Evolutionary conservation across 2,329 filamentous ascomycete species (phyloP), one percentile per base, ranked within the genome.

Genomic region (Ramichloridium luteum): DNA sequence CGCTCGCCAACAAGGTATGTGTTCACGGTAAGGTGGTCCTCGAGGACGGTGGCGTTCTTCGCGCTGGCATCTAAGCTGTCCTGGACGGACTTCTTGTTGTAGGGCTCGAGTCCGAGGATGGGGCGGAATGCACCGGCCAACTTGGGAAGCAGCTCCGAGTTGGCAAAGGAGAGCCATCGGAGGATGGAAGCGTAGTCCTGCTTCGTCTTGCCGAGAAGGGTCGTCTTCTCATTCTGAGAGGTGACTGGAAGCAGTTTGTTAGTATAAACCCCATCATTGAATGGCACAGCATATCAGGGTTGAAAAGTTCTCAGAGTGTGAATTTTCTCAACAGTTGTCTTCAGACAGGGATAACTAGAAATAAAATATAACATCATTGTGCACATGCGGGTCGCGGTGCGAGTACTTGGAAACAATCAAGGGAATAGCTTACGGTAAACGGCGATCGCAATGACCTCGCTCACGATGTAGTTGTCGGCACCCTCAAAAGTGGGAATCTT

Each of bases 211-310:
- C 90, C 90, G 53, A 98, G 77, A 48, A 98, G 85, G 50, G 85
- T 92, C 54, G 90, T 98, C 80, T 96, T 96, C 79, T 96, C 90
- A 64, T 98, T 98, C 70, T 98, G 90, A 52, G 90, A 96, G 55
- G 90, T 85, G 60, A 98, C 90, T 96, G 57, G 34, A 49, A 47
- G n/a, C 11, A 16, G 20, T 28, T 28, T 39, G 25, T 20, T 32
- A 28, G 18, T 4, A 15, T 17, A 23, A 23, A 18, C 20, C 15
- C 16, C 15, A 45, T 38, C 41, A 47, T n/a, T n/a, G n/a, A n/a
- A n/a, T n/a, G n/a, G n/a, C n/a, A n/a, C n/a, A n/a, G n/a, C n/a
- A n/a, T n/a, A n/a, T n/a, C n/a, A n/a, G n/a, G 16, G 8, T 23
- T 4, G 11, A 12, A 13, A n/a, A n/a, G n/a, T n/a, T n/a, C n/a